These are phyloP conservation scores for Irpex sp. DNA, from an alignment of 1,284 basidiomycete genomes.

Conservation along the genomic window DNA sequence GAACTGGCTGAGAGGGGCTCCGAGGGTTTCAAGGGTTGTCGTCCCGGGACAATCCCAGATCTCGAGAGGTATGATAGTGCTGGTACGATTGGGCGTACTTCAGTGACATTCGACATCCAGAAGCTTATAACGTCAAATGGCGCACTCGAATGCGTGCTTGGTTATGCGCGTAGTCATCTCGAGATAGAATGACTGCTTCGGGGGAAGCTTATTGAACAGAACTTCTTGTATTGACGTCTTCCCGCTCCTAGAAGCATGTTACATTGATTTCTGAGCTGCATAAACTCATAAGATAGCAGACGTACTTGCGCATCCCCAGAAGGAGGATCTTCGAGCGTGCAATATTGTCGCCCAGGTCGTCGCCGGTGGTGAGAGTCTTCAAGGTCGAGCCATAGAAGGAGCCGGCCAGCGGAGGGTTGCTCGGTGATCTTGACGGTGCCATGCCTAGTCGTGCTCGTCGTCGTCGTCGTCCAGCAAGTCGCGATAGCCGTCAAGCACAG, in stretches of 20 bases:
- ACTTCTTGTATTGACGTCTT: constrained; percentile 93
- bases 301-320: constrained; percentile 73
- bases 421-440: constrained; percentile 8
- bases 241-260: constrained; percentile 59
- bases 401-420: constrained; percentile 3
- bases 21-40: constrained; percentile 70
- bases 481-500: neutral
- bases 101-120: constrained; percentile 3
- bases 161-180: constrained; percentile 79
- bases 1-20: constrained; percentile 68
- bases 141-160: constrained; percentile 80
- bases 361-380: neutral
- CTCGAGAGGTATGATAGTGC: constrained; percentile 88
- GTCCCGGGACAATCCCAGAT: constrained; percentile 95
- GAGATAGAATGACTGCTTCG: constrained; percentile 89
- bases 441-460: neutral
- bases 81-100: constrained; percentile 26
- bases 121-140: constrained; percentile 17
- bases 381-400: constrained; percentile 7
- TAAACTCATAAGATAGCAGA: constrained; percentile 1
- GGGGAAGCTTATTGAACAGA: constrained; percentile 78
- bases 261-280: neutral
- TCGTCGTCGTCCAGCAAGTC: neutral
- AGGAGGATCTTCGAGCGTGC: constrained; percentile 69
- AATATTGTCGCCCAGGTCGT: constrained; percentile 3